phyloP scores from a whole-genome alignment of 2,329 filamentous ascomycete genomes.

The Diaporthe sp. region DNA sequence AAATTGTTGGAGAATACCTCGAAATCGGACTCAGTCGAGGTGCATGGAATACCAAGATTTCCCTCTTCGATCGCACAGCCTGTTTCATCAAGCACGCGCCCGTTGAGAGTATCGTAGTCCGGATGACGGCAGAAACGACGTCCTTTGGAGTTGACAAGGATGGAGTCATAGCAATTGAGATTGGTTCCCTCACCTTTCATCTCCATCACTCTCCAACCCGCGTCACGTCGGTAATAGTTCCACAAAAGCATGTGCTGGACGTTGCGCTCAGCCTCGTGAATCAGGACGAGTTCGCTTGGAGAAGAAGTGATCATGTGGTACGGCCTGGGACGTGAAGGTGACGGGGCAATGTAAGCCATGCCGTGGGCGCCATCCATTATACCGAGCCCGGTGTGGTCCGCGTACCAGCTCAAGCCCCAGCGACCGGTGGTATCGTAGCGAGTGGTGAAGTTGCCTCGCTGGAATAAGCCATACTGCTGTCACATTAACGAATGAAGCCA shows the following conservation, averaged over 20 bases:
- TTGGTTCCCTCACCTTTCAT: neutral
- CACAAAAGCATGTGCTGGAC: neutral
- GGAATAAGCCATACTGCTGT: neutral
- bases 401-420: neutral
- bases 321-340: neutral
- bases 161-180: neutral
- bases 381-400: neutral
- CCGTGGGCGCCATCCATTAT: neutral
- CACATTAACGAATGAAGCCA: no score
- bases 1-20: no score
- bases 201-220: neutral
- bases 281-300: neutral
- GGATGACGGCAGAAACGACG: neutral
- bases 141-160: neutral
- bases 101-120: neutral
- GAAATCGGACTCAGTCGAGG: neutral
- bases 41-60: neutral
- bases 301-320: neutral
- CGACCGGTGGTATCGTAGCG: neutral
- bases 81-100: neutral
- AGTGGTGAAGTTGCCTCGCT: neutral
- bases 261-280: neutral
- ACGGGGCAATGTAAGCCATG: neutral
- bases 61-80: neutral
- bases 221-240: neutral